phyloP scores from a whole-genome alignment of 179 eudicot genomes.

The Sideroxylon spinosum region DNA sequence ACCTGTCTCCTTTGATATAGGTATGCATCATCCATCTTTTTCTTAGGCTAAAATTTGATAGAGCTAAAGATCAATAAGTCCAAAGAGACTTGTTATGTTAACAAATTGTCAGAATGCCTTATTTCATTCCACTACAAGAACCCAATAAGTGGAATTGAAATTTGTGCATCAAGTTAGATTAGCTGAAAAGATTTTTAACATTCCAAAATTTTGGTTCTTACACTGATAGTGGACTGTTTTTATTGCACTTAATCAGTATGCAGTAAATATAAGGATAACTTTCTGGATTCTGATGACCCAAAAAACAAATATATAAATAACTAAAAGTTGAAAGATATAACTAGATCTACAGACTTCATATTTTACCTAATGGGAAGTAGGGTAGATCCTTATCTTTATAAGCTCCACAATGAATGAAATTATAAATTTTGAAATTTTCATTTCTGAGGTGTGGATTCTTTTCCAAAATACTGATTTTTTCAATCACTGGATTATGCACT shows the following conservation, averaged over 20 bases:
- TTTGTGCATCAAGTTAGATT: neutral
- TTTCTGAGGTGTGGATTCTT: neutral
- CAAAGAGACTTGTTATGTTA: too few relatives aligned
- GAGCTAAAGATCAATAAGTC: neutral
- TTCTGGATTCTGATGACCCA: conserved; percentile 9
- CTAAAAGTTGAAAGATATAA: neutral
- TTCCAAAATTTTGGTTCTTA: neutral
- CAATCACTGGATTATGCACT: neutral
- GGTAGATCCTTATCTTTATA: neutral
- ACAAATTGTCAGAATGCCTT: neutral
- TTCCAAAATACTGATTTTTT: neutral
- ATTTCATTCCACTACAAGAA: neutral
- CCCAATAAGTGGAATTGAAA: neutral
- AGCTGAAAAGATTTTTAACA: conserved; percentile 1
- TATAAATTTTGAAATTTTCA: neutral
- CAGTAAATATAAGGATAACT: neutral
- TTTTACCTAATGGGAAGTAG: neutral
- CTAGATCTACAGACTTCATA: neutral
- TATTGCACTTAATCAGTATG: neutral
- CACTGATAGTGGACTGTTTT: too few relatives aligned
- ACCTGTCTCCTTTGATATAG: neutral
- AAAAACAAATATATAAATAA: neutral
- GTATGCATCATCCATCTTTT: neutral
- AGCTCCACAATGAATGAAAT: neutral
- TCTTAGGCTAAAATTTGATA: neutral